Conservation (phyloP, 1,139 yeast species). For the Nadsonia commutata region DNA sequence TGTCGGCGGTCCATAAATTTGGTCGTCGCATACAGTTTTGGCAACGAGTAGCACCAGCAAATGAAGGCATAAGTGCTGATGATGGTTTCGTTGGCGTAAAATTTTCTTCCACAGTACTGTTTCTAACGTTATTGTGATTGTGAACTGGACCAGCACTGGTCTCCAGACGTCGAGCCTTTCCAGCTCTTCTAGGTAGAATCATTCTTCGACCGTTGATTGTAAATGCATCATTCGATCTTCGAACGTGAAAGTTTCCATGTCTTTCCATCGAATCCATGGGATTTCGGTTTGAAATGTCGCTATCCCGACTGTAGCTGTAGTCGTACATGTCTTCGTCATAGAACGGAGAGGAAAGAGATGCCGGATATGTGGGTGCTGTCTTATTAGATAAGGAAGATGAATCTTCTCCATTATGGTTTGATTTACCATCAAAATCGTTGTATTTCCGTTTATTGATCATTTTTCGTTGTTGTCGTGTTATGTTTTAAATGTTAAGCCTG, state of each 20-base stretch:
- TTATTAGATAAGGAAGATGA: not conserved
- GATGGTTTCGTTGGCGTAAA: not conserved
- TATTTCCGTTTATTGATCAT: not conserved
- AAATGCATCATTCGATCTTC: not conserved
- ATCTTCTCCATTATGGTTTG: not conserved
- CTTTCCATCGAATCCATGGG: not conserved
- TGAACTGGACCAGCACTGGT: not conserved
- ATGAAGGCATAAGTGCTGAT: not conserved
- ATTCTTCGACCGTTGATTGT: not conserved
- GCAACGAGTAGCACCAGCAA: not conserved
- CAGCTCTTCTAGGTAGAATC: not conserved
- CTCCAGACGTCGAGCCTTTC: not conserved
- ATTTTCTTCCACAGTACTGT: not conserved
- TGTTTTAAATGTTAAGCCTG: too few relatives aligned
- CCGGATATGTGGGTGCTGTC: not conserved
- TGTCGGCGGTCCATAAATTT: not conserved
- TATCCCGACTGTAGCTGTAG: not conserved
- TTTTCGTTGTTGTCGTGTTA: too few relatives aligned
- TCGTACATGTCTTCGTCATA: not conserved
- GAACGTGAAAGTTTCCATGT: not conserved
- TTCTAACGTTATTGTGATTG: not conserved
- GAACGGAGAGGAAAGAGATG: not conserved
- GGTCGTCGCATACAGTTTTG: not conserved
- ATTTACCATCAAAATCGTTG: not conserved
- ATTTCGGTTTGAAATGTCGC: not conserved